Evolutionary conservation across 306 rosid genomes (phyloP), one percentile per base, ranked within the genome.

Genomic region (Cotoneaster glaucophyllus): DNA sequence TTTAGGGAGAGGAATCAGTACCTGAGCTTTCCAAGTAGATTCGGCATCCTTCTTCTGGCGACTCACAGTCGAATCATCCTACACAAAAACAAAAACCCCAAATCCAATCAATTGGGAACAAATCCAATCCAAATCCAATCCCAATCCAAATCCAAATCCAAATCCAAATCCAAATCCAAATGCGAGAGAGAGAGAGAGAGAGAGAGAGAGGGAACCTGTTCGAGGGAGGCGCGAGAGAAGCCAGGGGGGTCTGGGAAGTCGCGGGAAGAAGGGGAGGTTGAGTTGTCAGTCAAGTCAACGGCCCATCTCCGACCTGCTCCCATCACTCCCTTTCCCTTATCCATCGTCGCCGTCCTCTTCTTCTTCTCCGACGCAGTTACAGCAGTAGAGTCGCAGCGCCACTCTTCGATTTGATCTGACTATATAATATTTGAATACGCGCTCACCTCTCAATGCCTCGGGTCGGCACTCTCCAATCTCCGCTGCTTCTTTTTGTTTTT

Each of bases 31-130:
- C 99, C 99, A 96, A 31, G 63, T 88, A 79, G 99, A 86, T 86
- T 92, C 99, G 2, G 99, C 98, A 41, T 90, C 99, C 81, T 96
- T 96, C 87, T 89, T 96, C 34, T 96, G 98, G 77, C 97, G 97
- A 73, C 88, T 92, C n/a, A 96, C 82, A 31, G 97, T 41, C 0
- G 97, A 89, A 86, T 95, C 99, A n/a, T 92, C 99, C 93, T 91
- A 48, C 22, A 54, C 14, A 63, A 29, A 61, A 48, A 21, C 17
- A 24, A 56, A 75, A 67, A 77, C 5, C 15, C 19, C 39, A 37
- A 61, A 61, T 39, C 26, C 21, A 45, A 56, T 24, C 15, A 45
- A 41, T 21, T 48, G 41, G 24, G 54, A 70, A 32, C 17, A 3
- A 29, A 77, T 22, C 29, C 8, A 2, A 59, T 14, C 64, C 64